Evolutionary conservation across 257 asterid species (phyloP).

Genomic region (Solanum acaule): DNA sequence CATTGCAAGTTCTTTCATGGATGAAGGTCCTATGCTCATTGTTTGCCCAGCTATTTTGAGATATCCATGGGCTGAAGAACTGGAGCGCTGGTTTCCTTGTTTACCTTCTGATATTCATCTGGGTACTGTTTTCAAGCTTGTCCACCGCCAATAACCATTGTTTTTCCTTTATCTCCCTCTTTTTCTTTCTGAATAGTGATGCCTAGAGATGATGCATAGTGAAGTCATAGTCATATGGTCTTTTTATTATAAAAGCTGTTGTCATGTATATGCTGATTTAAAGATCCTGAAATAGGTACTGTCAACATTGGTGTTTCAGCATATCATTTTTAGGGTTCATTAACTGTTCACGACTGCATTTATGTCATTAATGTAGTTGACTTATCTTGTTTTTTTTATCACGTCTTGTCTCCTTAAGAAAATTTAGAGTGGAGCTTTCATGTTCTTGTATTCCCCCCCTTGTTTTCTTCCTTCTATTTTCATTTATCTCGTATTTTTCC

Average conservation of each 20-base stretch:
- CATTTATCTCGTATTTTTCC: background rate
- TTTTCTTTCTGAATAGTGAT: background rate
- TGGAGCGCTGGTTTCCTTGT: conserved; percentile 93
- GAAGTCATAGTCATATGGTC: background rate
- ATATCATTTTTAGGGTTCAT: background rate
- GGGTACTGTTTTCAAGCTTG: conserved; percentile 33
- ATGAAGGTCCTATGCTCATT: conserved; percentile 83
- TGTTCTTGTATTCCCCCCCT: background rate
- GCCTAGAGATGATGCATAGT: background rate
- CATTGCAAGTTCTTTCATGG: conserved; percentile 72
- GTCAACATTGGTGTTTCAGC: background rate
- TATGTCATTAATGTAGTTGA: background rate
- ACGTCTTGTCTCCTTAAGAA: background rate
- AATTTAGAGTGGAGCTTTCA: background rate
- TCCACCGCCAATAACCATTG: background rate
- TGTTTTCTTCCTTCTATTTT: background rate
- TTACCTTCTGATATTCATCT: conserved; percentile 90
- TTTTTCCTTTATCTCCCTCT: background rate
- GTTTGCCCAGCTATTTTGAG: conserved; percentile 97
- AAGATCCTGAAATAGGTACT: background rate
- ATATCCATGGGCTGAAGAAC: conserved; percentile 89
- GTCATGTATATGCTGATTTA: background rate
- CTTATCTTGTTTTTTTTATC: background rate
- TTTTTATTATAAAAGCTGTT: background rate
- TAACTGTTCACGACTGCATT: background rate